Percentiles rank a stretch among this genome's conserved stretches.
phyloP scores from a whole-genome alignment of 2,329 filamentous ascomycete species.

The Curvularia eragrostidis region DNA sequence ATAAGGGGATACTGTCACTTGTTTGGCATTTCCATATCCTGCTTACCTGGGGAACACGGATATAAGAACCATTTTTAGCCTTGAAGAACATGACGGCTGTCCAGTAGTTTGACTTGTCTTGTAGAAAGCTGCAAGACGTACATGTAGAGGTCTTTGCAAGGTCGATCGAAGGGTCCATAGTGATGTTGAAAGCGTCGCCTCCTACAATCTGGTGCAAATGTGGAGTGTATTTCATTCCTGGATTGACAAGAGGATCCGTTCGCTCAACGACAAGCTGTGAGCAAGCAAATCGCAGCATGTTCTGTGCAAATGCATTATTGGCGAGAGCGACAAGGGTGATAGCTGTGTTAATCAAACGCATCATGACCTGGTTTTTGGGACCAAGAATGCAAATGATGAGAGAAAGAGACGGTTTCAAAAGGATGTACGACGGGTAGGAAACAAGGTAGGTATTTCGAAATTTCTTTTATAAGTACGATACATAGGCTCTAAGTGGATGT shows the following conservation, averaged over 20 bases:
- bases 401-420: constrained; percentile 21
- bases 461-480: constrained; percentile 41
- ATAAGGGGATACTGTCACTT: neutral
- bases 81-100: constrained; percentile 49
- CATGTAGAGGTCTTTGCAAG: constrained; percentile 36
- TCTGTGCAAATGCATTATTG: constrained; percentile 35
- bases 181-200: constrained; percentile 44
- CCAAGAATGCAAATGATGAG: neutral
- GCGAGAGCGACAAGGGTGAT: constrained; percentile 29
- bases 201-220: constrained; percentile 48
- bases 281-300: constrained; percentile 46
- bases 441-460: constrained; percentile 25
- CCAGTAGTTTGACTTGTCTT: constrained; percentile 48
- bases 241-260: constrained; percentile 45
- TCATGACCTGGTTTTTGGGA: constrained; percentile 22
- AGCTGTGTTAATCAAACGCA: constrained; percentile 42
- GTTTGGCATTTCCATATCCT: neutral
- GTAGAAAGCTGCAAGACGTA: constrained; percentile 42
- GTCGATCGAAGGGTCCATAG: constrained; percentile 42
- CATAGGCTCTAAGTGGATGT: constrained; percentile 7
- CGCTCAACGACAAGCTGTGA: constrained; percentile 46
- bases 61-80: constrained; percentile 43
- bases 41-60: constrained; percentile 36
- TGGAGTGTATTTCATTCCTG: constrained; percentile 45
- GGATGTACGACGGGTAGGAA: constrained; percentile 19